Evolutionary conservation across 805 yeast species (phyloP).

Genomic region (Pichia occidentalis): DNA sequence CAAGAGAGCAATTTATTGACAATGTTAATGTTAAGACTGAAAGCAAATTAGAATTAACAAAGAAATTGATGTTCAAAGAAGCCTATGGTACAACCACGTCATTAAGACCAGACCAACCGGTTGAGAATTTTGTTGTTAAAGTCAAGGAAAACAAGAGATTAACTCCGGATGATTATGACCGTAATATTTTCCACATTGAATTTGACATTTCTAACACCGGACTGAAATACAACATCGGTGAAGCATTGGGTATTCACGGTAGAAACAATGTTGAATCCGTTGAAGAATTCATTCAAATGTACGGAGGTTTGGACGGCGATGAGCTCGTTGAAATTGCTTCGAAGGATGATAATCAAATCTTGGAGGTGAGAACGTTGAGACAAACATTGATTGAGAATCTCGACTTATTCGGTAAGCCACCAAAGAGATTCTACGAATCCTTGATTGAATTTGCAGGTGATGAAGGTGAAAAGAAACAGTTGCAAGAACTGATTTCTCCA

Average conservation of each 20-base stretch:
- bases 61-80: conserved; percentile 73
- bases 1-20: conserved; percentile 42
- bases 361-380: conserved; percentile 75
- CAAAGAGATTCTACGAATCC: conserved; percentile 86
- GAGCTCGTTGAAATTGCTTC: conserved; percentile 65
- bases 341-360: conserved; percentile 47
- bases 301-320: conserved; percentile 63
- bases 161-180: conserved; percentile 82
- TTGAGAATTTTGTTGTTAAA: conserved; percentile 75
- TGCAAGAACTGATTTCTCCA: conserved; percentile 61
- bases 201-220: conserved; percentile 90
- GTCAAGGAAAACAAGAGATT: conserved; percentile 89
- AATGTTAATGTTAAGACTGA: conserved; percentile 35
- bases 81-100: conserved; percentile 53
- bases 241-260: conserved; percentile 93
- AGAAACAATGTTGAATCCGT: conserved; percentile 67
- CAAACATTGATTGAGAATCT: conserved; percentile 75
- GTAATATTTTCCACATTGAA: conserved; percentile 95
- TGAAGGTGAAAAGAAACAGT: conserved; percentile 53
- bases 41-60: conserved; percentile 44
- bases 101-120: conserved; percentile 87
- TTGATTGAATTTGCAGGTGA: conserved; percentile 69
- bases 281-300: conserved; percentile 58
- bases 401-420: conserved; percentile 92
- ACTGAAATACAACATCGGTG: conserved; percentile 87